Conservation (phyloP, 371 early-diverging fungal species). For the Amoeboradix gromovi region DNA sequence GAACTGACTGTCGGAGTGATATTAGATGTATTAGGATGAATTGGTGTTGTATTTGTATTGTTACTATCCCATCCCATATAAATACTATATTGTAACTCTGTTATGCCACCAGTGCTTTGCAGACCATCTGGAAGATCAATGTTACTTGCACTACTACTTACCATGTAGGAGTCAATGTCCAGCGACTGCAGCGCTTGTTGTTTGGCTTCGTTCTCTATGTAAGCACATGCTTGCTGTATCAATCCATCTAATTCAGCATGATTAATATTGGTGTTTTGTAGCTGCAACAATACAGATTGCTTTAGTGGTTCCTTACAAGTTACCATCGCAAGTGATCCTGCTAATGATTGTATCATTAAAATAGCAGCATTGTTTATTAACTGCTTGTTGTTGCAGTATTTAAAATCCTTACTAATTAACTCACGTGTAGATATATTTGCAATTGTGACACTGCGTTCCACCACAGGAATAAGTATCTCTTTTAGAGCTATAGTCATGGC, state of each 20-base stretch:
- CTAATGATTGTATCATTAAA: constrained; percentile 60
- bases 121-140: background rate
- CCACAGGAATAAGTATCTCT: constrained; percentile 55
- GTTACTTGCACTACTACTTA: background rate
- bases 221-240: constrained; percentile 55
- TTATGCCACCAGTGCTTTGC: background rate
- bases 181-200: constrained; percentile 63
- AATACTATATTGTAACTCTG: background rate
- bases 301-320: constrained; percentile 77
- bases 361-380: constrained; percentile 70
- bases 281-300: constrained; percentile 41
- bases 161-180: constrained; percentile 12
- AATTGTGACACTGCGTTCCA: constrained; percentile 66
- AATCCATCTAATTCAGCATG: constrained; percentile 53
- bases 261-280: constrained; percentile 33
- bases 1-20: too few relatives aligned
- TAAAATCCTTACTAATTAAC: constrained; percentile 68
- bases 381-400: constrained; percentile 63
- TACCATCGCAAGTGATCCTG: constrained; percentile 43
- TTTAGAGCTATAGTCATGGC: constrained; percentile 63
- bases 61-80: too few relatives aligned
- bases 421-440: constrained; percentile 66
- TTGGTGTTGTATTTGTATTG: background rate
- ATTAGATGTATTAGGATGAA: background rate
- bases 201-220: constrained; percentile 69